Base-by-base conservation (phyloP, 305 asterid species). In the Solanum hybrid region DNA sequence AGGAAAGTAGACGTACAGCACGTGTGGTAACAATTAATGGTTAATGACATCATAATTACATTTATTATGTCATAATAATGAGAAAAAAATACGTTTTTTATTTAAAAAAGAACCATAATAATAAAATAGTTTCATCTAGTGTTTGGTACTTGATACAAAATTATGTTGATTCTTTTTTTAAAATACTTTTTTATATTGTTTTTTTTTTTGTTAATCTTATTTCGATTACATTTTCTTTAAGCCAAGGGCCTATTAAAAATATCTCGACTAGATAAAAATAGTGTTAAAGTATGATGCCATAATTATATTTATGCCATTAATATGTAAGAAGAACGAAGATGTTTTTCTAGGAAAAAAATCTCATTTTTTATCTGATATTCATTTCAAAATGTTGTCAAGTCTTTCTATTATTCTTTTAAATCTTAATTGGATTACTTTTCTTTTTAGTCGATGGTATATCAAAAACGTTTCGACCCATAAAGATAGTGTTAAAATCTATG, bases 401-500 rank as follows among this genome's bases (percentile, higher is more conserved):
- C 0, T 68, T 4, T 65, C 51, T 39, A 1, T 39, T 39, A 37
- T 7, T n/a, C 24, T 17, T 17, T 57, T 57, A 45, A 4, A 39
- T 39, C 5, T 11, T 39, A 39, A 1, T 39, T 12, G 57, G 1
- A 39, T 68, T 68, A 24, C 0, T 39, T 39, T 39, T 39, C 41
- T 39, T 39, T 39, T 26, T 0, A 41, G 57, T 41, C 32, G 17
- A 12, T 10, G 6, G 15, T 24, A 26, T 24, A 70, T 24, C 1
- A 0, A 70, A 70, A 24, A 4, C 77, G 0, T 68, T 1, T 4
- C 1, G 8, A 70, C 3, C 1, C 4, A 70, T 5, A 70, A 24
- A 24, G 0, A 70, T 70, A n/a, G 1, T 68, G 15, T n/a, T 68
- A 68, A 68, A 68, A 0, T 68, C 1, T 68, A 13, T 0, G 0